These are phyloP conservation scores for Suillus bovinus DNA, from an alignment of 768 basidiomycete genomes.

Conservation along the genomic window DNA sequence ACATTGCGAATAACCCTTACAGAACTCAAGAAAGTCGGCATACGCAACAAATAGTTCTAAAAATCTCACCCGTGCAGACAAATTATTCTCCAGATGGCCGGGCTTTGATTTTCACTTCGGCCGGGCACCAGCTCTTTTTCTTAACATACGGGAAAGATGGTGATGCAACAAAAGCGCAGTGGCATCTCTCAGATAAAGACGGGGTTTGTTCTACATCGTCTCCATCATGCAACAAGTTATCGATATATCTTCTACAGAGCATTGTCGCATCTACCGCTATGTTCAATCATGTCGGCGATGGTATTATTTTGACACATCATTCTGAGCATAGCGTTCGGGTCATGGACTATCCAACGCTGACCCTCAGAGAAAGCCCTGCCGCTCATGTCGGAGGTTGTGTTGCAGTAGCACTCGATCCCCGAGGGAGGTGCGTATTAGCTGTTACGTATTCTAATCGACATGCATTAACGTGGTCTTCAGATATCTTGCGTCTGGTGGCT, in stretches of 20 bases:
- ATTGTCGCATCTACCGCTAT: slow-evolving; percentile 62
- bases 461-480: slow-evolving; percentile 32
- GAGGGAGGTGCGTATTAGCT: slow-evolving; percentile 53
- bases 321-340: slow-evolving; percentile 66
- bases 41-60: slow-evolving; percentile 58
- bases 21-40: slow-evolving; percentile 61
- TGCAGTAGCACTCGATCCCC: slow-evolving; percentile 76
- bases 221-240: neutral
- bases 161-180: slow-evolving; percentile 53
- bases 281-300: slow-evolving; percentile 78
- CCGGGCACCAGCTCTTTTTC: slow-evolving; percentile 60
- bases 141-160: slow-evolving; percentile 57
- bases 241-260: slow-evolving; percentile 32
- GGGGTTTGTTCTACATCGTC: slow-evolving; percentile 13
- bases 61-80: slow-evolving; percentile 62
- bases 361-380: slow-evolving; percentile 58
- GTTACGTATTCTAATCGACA: neutral
- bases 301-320: slow-evolving; percentile 64
- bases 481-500: slow-evolving; percentile 78
- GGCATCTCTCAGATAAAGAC: slow-evolving; percentile 40
- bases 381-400: slow-evolving; percentile 83
- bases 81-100: slow-evolving; percentile 75
- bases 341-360: slow-evolving; percentile 65
- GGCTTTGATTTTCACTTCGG: slow-evolving; percentile 61
- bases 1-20: slow-evolving; percentile 12